Base-by-base conservation (phyloP, 768 basidiomycete genomes). In the Gloeostereum incarnatum region DNA sequence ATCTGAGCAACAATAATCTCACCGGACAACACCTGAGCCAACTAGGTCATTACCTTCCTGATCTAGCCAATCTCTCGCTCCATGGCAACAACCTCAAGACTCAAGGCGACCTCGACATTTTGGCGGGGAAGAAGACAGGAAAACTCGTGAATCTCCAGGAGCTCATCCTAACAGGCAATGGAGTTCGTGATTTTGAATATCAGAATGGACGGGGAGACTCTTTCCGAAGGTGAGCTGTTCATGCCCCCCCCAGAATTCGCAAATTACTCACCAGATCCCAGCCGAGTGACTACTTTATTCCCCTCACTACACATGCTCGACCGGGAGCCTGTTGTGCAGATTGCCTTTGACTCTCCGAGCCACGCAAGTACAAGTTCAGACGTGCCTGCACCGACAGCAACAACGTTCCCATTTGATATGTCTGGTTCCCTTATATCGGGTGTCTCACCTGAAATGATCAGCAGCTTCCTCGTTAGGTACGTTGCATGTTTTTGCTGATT, bases 271-370 rank as follows among this genome's bases (percentile, higher is more conserved):
- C 10, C 16, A 17, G 9, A 30, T 44, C 39, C 21, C 52, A 92
- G 92, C 46, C 86, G 92, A 45, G 71, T 94, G 41, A 69, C 76
- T 9, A 72, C 82, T 30, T 79, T 87, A 31, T 92, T 97, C 53
- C 70, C 85, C 1, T 74, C 85, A 21, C 58, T 98, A 27, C 75
- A 80, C 40, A 82, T 93, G 43, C 68, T 97, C 40, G 94, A 98
- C 54, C 75, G 79, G 45, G 80, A 84, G 53, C 69, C 86, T 5
- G 76, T 97, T 34, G 63, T 75, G 4, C 69, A 81, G 52, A 89
- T 94, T 40, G 73, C 76, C 2, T 93, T 92, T 46, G 89, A 87
- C 48, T 71, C 73, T 29, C 65, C 78, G 24, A 52, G 65, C 23
- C n/a, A n/a, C n/a, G 58, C 72, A 38, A 44, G 57, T n/a, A 39